These are phyloP conservation scores for Vanrija pseudolonga DNA, from an alignment of 1,284 basidiomycete genomes.

Conservation along the genomic window DNA sequence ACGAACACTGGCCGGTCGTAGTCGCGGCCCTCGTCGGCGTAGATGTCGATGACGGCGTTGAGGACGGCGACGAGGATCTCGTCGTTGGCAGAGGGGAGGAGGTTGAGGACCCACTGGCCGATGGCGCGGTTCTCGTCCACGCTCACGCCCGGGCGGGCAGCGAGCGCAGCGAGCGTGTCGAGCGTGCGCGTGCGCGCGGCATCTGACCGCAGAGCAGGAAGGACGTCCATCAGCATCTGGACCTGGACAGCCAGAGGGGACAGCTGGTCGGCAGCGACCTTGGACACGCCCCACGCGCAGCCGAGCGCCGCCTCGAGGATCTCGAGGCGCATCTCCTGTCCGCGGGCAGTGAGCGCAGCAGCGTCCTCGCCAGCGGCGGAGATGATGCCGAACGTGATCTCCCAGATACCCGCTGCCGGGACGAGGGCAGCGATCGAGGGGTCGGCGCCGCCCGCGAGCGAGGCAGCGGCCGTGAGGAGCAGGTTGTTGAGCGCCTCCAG, in stretches of 20 bases:
- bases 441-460: slow-evolving; percentile 6
- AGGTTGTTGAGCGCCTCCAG: slow-evolving; percentile 89
- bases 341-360: slow-evolving; percentile 36
- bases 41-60: slow-evolving; percentile 89
- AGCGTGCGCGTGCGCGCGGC: slow-evolving; percentile 68
- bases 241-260: slow-evolving; percentile 54
- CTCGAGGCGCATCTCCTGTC: slow-evolving; percentile 47
- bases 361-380: slow-evolving; percentile 36
- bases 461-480: slow-evolving; percentile 61
- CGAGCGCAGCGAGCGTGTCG: slow-evolving; percentile 75
- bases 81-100: slow-evolving; percentile 50
- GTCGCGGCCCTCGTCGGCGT: slow-evolving; percentile 78
- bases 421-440: slow-evolving; percentile 48
- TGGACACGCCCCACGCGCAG: slow-evolving; percentile 49
- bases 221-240: slow-evolving; percentile 63
- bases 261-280: slow-evolving; percentile 13
- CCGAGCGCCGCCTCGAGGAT: slow-evolving; percentile 47
- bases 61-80: slow-evolving; percentile 76
- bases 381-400: slow-evolving; percentile 73
- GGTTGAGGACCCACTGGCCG: slow-evolving; percentile 22
- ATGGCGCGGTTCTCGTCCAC: slow-evolving; percentile 60
- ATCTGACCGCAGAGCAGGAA: slow-evolving; percentile 57
- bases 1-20: slow-evolving; percentile 79
- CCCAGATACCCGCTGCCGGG: slow-evolving; percentile 60
- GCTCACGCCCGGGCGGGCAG: slow-evolving; percentile 60